Conservation (phyloP, 2,329 filamentous ascomycete species). For the Pezicula carpinea region DNA sequence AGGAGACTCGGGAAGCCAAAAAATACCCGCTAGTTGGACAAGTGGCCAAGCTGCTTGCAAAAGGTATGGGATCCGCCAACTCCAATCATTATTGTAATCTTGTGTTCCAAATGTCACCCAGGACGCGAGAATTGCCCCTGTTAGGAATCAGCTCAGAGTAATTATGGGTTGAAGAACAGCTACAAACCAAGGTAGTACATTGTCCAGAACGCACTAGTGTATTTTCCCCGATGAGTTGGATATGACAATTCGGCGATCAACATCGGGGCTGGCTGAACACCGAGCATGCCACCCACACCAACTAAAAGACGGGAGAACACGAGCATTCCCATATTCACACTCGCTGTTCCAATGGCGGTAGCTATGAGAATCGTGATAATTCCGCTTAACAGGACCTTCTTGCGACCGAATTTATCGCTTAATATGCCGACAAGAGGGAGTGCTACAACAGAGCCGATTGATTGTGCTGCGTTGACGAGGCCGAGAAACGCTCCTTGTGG, state of each 20-base stretch:
- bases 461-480: conserved; percentile 33
- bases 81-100: conserved; percentile 34
- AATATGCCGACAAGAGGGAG: conserved; percentile 32
- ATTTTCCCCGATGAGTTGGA: conserved; percentile 13
- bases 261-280: conserved; percentile 6
- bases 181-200: conserved; percentile 1
- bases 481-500: conserved; percentile 33
- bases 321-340: conserved; percentile 1
- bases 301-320: background rate
- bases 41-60: conserved; percentile 40
- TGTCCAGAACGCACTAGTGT: conserved; percentile 8
- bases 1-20: conserved; percentile 48
- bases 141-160: conserved; percentile 15
- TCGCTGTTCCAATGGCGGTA: background rate
- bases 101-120: conserved; percentile 34
- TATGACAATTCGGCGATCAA: conserved; percentile 13
- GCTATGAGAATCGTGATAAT: background rate
- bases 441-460: conserved; percentile 34
- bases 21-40: conserved; percentile 31
- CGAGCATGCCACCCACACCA: background rate
- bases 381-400: background rate
- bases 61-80: conserved; percentile 15
- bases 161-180: background rate
- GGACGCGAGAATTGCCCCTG: conserved; percentile 33
- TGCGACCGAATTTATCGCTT: conserved; percentile 33